Percentiles rank a stretch among this genome's conserved stretches.
Evolutionary conservation across 441 rosid species (phyloP).

Genomic region (Pelargonium australe): DNA sequence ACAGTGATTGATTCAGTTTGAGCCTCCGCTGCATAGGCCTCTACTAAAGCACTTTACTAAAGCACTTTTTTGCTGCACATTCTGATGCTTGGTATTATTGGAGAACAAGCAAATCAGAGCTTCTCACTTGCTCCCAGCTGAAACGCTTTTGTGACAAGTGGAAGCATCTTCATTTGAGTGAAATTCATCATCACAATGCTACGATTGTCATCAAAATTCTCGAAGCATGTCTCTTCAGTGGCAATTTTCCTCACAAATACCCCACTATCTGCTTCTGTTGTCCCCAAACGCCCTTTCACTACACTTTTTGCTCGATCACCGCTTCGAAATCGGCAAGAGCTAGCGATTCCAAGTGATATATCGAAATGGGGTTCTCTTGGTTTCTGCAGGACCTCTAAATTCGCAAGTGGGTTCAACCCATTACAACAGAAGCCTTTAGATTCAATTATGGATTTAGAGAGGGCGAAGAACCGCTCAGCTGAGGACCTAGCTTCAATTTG

Average conservation of each 20-base stretch:
- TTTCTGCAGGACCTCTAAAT: conserved; percentile 50
- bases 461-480: conserved; percentile 52
- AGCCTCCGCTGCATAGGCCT: no score
- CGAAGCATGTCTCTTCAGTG: conserved; percentile 18
- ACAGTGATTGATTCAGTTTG: no score
- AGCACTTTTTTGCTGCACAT: no score
- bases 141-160: no score
- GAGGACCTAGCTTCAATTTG: conserved; percentile 75
- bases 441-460: conserved; percentile 69
- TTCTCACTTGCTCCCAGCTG: no score
- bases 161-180: background rate
- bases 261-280: conserved; percentile 21
- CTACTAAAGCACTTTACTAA: no score
- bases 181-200: conserved; percentile 26
- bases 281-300: conserved; percentile 30
- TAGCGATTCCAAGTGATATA: conserved; percentile 42
- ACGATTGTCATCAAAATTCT: conserved; percentile 25
- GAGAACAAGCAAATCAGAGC: no score
- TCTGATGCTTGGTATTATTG: no score
- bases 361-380: conserved; percentile 60
- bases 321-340: conserved; percentile 18
- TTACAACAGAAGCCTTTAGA: conserved; percentile 75
- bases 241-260: conserved; percentile 17
- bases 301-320: conserved; percentile 23
- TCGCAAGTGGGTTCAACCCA: conserved; percentile 76